Evolutionary conservation across 805 yeast genomes (phyloP).

Genomic region (Peterozyma xylosa): DNA sequence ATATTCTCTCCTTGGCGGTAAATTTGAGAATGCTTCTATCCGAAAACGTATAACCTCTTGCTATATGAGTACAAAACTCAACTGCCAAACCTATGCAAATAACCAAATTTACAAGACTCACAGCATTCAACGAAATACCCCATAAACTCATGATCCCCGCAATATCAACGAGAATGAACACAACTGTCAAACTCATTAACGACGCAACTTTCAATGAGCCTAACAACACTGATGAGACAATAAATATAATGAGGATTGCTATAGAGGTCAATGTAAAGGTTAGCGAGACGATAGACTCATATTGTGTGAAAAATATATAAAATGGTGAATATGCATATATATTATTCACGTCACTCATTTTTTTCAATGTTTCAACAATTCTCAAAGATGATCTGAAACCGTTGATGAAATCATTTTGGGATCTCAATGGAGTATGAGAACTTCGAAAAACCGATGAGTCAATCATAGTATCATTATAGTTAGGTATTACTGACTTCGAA

Average conservation of each 20-base stretch:
- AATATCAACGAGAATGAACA: slow-evolving; percentile 60
- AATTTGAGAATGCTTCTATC: slow-evolving; percentile 6
- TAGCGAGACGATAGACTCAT: slow-evolving; percentile 52
- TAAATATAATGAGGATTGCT: slow-evolving; percentile 44
- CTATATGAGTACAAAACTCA: slow-evolving; percentile 86
- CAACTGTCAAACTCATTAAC: slow-evolving; percentile 49
- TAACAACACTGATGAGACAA: slow-evolving; percentile 46
- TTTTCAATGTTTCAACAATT: slow-evolving; percentile 49
- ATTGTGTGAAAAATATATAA: slow-evolving; percentile 89
- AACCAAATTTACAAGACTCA: slow-evolving; percentile 78
- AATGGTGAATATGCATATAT: slow-evolving; percentile 91
- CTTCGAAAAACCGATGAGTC: slow-evolving; percentile 68
- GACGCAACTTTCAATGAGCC: slow-evolving; percentile 62
- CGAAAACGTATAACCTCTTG: slow-evolving; percentile 55
- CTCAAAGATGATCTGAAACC: slow-evolving; percentile 72
- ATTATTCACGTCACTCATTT: slow-evolving; percentile 29
- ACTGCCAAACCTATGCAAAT: slow-evolving; percentile 93
- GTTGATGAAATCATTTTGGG: slow-evolving; percentile 76
- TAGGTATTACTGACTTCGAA: slow-evolving; percentile 44
- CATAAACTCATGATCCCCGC: slow-evolving; percentile 76
- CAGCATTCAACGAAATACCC: slow-evolving; percentile 78
- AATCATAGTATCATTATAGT: slow-evolving; percentile 30
- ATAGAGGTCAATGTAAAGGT: slow-evolving; percentile 45
- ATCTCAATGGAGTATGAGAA: slow-evolving; percentile 68
- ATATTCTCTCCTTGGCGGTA: slow-evolving; percentile 2